Evolutionary conservation across 2,329 filamentous ascomycete species (phyloP).

Genomic region (Penicillium sumatraense): DNA sequence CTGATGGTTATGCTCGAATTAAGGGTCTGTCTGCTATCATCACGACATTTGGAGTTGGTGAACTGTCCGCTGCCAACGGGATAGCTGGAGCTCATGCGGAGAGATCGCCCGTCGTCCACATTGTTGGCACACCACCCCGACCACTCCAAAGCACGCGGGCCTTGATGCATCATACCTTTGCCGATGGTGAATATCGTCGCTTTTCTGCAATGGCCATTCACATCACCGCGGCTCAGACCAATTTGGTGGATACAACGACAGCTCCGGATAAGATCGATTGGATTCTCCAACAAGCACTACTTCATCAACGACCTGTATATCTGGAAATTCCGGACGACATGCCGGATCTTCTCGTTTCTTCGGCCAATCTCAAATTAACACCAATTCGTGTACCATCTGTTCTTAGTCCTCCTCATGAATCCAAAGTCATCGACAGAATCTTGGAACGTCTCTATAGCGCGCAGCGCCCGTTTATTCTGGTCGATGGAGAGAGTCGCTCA

Average conservation of each 20-base stretch:
- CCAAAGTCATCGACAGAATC: slow-evolving; percentile 35
- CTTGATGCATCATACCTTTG: slow-evolving; percentile 70
- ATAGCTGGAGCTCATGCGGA: slow-evolving; percentile 76
- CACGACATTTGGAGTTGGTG: slow-evolving; percentile 61
- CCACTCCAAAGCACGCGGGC: slow-evolving; percentile 49
- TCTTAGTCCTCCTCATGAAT: slow-evolving; percentile 18
- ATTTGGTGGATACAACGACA: slow-evolving; percentile 50
- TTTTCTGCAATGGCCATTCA: slow-evolving; percentile 56
- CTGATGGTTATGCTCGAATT: slow-evolving; percentile 38
- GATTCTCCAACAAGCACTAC: slow-evolving; percentile 55
- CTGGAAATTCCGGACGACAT: slow-evolving; percentile 61
- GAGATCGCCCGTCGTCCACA: slow-evolving; percentile 68
- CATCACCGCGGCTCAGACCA: slow-evolving; percentile 57
- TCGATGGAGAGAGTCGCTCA: slow-evolving; percentile 56
- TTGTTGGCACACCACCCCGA: slow-evolving; percentile 59
- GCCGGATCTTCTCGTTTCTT: slow-evolving; percentile 40
- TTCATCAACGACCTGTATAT: slow-evolving; percentile 60
- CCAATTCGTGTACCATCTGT: slow-evolving; percentile 19
- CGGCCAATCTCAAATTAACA: slow-evolving; percentile 23
- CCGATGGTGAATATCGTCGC: slow-evolving; percentile 58
- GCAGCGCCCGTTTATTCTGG: slow-evolving; percentile 56
- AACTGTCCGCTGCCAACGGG: slow-evolving; percentile 72
- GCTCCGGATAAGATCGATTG: slow-evolving; percentile 58
- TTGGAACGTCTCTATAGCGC: slow-evolving; percentile 50
- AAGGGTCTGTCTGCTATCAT: slow-evolving; percentile 36